phyloP scores from a whole-genome alignment of 1,284 basidiomycete species.

The Taiwanofungus camphoratus region DNA sequence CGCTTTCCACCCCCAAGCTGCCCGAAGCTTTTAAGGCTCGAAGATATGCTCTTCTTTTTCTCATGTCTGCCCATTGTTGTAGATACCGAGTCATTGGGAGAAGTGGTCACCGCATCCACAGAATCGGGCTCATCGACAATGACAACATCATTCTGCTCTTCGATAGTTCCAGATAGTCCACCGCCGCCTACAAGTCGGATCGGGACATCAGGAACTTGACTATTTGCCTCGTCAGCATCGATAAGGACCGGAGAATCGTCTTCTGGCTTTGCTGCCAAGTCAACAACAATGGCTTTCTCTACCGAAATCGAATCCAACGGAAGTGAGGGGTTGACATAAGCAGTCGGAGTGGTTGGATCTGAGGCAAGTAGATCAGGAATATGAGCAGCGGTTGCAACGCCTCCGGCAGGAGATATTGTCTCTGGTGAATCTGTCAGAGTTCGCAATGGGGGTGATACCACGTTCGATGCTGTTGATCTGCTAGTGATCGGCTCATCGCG shows the following conservation, averaged over 20 bases:
- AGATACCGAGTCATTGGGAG: conserved; percentile 20
- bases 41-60: conserved; percentile 45
- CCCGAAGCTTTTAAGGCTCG: conserved; percentile 51
- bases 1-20: conserved; percentile 37
- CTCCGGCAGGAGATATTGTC: conserved; percentile 1
- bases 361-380: conserved; percentile 16
- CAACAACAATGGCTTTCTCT: conserved; percentile 1
- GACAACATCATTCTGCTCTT: conserved; percentile 24
- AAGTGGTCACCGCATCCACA: conserved; percentile 21
- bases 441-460: conserved; percentile 2
- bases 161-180: conserved; percentile 32
- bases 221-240: conserved; percentile 13
- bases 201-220: conserved; percentile 31
- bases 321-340: not conserved
- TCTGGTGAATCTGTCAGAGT: conserved; percentile 11
- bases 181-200: conserved; percentile 56
- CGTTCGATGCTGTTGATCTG: not conserved
- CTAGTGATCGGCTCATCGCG: too few species aligned
- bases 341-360: not conserved
- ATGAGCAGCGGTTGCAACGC: conserved; percentile 2
- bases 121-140: conserved; percentile 22
- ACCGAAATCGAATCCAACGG: conserved; percentile 10
- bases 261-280: conserved; percentile 12
- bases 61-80: conserved; percentile 33
- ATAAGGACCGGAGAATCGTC: conserved; percentile 20